Percentiles rank a stretch among this genome's conserved stretches.
These are phyloP conservation scores for Phytopythium montanum DNA, from an alignment of 352 stramenopile species.

Conservation along the genomic window DNA sequence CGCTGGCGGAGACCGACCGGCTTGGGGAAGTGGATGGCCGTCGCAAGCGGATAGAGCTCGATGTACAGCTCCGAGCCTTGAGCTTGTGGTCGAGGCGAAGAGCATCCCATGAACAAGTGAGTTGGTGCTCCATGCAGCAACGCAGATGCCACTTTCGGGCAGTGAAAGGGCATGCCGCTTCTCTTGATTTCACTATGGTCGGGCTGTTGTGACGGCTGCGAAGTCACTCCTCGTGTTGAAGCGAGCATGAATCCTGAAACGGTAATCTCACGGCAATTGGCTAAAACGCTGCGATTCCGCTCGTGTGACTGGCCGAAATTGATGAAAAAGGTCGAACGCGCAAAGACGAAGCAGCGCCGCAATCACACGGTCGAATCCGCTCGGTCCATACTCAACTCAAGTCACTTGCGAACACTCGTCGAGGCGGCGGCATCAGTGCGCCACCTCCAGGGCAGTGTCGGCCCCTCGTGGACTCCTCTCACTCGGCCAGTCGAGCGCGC, in stretches of 20 bases:
- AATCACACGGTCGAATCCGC: background rate
- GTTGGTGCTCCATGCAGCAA: no score
- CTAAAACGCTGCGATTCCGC: background rate
- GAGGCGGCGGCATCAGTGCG: background rate
- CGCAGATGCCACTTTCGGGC: background rate
- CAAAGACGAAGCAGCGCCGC: conserved; percentile 4
- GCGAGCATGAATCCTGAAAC: background rate
- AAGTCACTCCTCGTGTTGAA: background rate
- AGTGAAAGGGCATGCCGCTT: background rate
- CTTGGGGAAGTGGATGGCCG: no score
- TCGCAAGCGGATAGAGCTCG: no score
- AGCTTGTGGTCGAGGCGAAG: no score
- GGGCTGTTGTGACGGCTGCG: background rate
- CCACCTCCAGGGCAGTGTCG: background rate
- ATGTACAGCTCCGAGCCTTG: no score
- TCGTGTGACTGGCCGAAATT: background rate
- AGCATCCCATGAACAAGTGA: no score
- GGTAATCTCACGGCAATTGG: conserved; percentile 1
- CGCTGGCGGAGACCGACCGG: no score
- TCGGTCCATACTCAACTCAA: background rate
- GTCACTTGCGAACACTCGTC: background rate
- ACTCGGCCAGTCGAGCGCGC: background rate
- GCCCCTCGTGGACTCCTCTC: background rate
- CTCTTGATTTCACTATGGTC: background rate
- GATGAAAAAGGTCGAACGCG: background rate